Evolutionary conservation across 2,329 filamentous ascomycete genomes (phyloP), one percentile per base, ranked within the genome.

Genomic region (Cordyceps tenuipes): DNA sequence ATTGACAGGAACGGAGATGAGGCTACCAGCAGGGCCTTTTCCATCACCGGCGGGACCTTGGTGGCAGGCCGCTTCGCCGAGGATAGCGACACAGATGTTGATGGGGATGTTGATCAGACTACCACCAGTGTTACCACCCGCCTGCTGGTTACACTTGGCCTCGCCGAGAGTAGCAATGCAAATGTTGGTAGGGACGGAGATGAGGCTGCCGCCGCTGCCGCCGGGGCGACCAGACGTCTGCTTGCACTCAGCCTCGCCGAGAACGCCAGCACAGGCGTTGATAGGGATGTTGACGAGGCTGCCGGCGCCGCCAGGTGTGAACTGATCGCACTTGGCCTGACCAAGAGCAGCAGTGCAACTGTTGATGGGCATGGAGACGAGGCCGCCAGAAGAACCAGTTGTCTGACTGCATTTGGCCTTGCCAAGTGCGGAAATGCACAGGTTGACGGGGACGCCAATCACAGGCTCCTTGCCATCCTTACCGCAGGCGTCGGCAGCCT

Each of bases 241-340:
- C 31, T 54, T 55, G 58, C 58, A 60, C 31, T 49, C 31, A 8
- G 58, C 50, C 3, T 60, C 58, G 17, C 58, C 50, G 3, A 60
- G 50, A 12, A 55, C 36, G 7, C 19, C 58, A 12, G 34, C 29
- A n/a, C 58, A 60, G 3, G 49, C 34, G 41, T 55, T 60, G 10
- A 59, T 7, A 17, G 57, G 57, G 17, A 59, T 41, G 57, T n/a
- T 36, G 36, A 59, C 17, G 2, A 59, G 57, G n/a, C 36, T 23
- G 9, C 47, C 46, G 7, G 6, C 13, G 26, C 29, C 13, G 26
- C 53, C 43, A 36, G 53, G 10, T 12, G 41, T 9, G 15, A 43
- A 3, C 54, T 57, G 43, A 9, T 34, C 5, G 54, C 54, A 57
- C 43, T 21, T 39, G 23, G 44, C 29, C 29, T 57, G 13, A 17